Percentiles rank a stretch among this genome's conserved stretches.
Conservation (phyloP, 176 grass and related monocot species). For the Bothriochloa decipiens region DNA sequence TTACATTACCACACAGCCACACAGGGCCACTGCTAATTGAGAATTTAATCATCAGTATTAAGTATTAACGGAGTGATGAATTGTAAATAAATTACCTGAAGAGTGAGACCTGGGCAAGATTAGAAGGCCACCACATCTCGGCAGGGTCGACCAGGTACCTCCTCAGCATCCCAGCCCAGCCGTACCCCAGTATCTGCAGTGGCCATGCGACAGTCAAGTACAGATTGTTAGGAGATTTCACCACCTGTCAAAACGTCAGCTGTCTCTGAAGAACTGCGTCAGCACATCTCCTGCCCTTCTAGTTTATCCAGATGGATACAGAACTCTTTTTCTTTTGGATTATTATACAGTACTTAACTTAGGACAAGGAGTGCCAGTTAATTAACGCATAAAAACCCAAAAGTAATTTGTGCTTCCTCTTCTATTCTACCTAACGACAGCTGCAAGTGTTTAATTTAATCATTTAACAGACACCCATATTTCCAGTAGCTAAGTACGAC, state of each 20-base stretch:
- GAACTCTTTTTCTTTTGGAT: not conserved
- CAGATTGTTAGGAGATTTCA: not conserved
- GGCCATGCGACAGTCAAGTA: not conserved
- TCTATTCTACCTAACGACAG: not conserved
- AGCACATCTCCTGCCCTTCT: not conserved
- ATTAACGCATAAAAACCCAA: not conserved
- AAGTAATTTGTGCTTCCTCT: not conserved
- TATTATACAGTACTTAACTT: not conserved
- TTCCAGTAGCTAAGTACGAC: not conserved
- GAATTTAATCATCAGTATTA: not conserved
- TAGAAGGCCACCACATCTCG: constrained; percentile 99
- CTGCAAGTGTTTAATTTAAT: not conserved
- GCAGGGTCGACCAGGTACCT: constrained; percentile 94
- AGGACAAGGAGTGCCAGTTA: not conserved
- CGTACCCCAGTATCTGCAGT: constrained; percentile 82
- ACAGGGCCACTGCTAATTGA: not conserved
- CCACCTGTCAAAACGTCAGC: not conserved
- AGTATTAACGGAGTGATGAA: not conserved
- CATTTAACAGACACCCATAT: too few species aligned
- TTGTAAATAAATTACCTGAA: constrained; percentile 54
- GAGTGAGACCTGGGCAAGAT: constrained; percentile 94
- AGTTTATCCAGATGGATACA: not conserved
- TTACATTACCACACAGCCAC: too few species aligned
- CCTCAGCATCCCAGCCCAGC: constrained; percentile 88
- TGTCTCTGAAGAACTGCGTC: not conserved